Percentiles rank a stretch among this genome's conserved stretches.
These are phyloP conservation scores for Staphylotrichum longicolle DNA, from an alignment of 495 filamentous ascomycete species.

Conservation along the genomic window DNA sequence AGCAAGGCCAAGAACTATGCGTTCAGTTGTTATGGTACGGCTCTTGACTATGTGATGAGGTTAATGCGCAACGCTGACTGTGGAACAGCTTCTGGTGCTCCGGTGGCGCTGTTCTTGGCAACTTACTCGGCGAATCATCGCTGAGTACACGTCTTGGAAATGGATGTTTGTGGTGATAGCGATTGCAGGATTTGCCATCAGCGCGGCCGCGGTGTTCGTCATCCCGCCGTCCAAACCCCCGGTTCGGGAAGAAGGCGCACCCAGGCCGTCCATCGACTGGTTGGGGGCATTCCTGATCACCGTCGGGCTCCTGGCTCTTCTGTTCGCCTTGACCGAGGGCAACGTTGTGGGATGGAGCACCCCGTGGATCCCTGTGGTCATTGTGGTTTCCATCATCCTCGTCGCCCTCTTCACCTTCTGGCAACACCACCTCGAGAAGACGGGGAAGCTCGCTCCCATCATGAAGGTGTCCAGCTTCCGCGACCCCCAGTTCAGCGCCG, in stretches of 20 bases:
- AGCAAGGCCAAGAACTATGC: constrained; percentile 64
- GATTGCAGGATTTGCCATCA: constrained; percentile 59
- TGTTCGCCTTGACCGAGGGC: constrained; percentile 64
- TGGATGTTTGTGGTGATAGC: constrained; percentile 67
- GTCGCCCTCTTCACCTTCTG: constrained; percentile 60
- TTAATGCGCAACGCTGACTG: neutral
- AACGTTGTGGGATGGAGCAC: constrained; percentile 66
- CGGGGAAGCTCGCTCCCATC: constrained; percentile 44
- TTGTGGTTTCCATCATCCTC: constrained; percentile 60
- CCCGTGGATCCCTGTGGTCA: constrained; percentile 61
- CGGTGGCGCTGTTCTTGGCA: constrained; percentile 55
- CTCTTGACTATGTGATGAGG: neutral
- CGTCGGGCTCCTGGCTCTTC: constrained; percentile 56
- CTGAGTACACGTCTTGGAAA: constrained; percentile 56
- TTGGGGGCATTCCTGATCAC: constrained; percentile 63
- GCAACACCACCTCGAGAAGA: constrained; percentile 59
- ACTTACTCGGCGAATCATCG: constrained; percentile 52
- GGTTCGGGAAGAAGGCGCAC: constrained; percentile 29
- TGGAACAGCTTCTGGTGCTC: constrained; percentile 53
- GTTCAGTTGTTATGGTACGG: constrained; percentile 49
- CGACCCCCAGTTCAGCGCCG: constrained; percentile 52
- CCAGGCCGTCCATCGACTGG: constrained; percentile 56
- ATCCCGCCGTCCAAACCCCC: constrained; percentile 56
- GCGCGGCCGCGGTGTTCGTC: constrained; percentile 58
- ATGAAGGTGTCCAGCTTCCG: constrained; percentile 59